These are phyloP conservation scores for Phylloboletellus chloephorus DNA, from an alignment of 1,284 basidiomycete genomes.

Conservation along the genomic window DNA sequence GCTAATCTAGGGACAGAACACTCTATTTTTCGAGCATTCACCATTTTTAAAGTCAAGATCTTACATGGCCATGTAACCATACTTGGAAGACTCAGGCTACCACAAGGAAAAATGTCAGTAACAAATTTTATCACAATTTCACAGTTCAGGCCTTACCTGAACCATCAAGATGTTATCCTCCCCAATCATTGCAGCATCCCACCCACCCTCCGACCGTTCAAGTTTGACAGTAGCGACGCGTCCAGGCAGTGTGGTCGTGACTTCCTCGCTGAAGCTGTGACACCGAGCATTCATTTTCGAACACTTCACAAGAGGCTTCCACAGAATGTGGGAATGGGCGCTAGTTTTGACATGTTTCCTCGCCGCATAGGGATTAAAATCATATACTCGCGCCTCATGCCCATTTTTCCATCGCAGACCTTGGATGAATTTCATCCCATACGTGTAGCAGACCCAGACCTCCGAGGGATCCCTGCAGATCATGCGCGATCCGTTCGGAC, in stretches of 20 bases:
- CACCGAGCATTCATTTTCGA: slow-evolving; percentile 9
- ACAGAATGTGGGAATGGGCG: slow-evolving; percentile 8
- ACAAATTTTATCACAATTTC: not conserved
- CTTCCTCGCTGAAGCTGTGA: slow-evolving; percentile 13
- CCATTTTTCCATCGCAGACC: slow-evolving; percentile 20
- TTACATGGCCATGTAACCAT: slow-evolving; percentile 30
- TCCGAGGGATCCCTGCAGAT: slow-evolving; percentile 34
- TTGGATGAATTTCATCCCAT: slow-evolving; percentile 43
- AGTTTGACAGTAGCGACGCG: slow-evolving; percentile 22
- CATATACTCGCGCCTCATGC: slow-evolving; percentile 22
- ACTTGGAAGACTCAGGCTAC: slow-evolving; percentile 15
- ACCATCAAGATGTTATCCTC: slow-evolving; percentile 31
- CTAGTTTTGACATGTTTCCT: slow-evolving; percentile 14
- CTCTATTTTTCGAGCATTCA: not conserved
- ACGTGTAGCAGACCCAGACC: slow-evolving; percentile 55
- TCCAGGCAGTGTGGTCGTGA: slow-evolving; percentile 26
- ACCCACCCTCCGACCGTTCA: slow-evolving; percentile 13
- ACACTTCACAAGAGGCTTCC: slow-evolving; percentile 18
- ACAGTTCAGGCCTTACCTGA: slow-evolving; percentile 15
- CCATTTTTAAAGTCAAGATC: not conserved
- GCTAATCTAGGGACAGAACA: slow-evolving; percentile 24
- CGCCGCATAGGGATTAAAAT: slow-evolving; percentile 27
- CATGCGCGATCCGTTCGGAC: slow-evolving; percentile 40
- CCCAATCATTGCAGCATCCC: slow-evolving; percentile 31
- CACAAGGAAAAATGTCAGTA: slow-evolving; percentile 6